Evolutionary conservation across 192 early-diverging fungal species (phyloP).

Genomic region (Coemansia sp.): DNA sequence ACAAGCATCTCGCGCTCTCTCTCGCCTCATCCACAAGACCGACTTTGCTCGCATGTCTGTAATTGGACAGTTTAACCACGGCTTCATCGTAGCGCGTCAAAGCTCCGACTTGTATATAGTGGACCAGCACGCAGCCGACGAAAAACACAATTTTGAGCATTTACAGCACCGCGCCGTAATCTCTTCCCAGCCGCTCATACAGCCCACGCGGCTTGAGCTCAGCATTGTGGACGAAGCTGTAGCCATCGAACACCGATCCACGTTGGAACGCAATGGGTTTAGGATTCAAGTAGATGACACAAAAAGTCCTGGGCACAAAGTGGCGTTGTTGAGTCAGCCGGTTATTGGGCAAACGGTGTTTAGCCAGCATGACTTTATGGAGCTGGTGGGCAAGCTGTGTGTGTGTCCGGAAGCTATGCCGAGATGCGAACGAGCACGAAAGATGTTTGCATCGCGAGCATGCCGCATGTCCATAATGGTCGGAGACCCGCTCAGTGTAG

Average conservation of each 20-base stretch:
- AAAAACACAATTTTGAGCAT: slow-evolving; percentile 95
- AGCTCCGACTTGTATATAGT: slow-evolving; percentile 78
- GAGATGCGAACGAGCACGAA: slow-evolving; percentile 64
- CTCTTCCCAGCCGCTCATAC: slow-evolving; percentile 67
- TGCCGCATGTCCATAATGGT: slow-evolving; percentile 93
- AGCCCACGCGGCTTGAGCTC: slow-evolving; percentile 65
- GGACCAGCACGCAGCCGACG: slow-evolving; percentile 97
- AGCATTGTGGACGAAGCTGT: slow-evolving; percentile 76
- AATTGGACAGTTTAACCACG: slow-evolving; percentile 95
- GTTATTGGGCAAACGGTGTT: slow-evolving; percentile 71
- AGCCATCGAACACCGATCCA: slow-evolving; percentile 69
- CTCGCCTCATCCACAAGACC: slow-evolving; percentile 60
- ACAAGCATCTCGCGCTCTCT: slow-evolving; percentile 21
- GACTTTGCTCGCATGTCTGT: slow-evolving; percentile 86
- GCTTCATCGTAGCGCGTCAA: slow-evolving; percentile 85
- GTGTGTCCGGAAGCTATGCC: slow-evolving; percentile 57
- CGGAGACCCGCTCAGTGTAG: slow-evolving; percentile 68
- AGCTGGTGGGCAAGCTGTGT: slow-evolving; percentile 36
- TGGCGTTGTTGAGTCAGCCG: slow-evolving; percentile 72
- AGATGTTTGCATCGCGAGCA: slow-evolving; percentile 85
- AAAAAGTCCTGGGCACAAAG: slow-evolving; percentile 55
- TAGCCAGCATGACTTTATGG: slow-evolving; percentile 56
- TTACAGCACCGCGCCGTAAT: slow-evolving; percentile 64
- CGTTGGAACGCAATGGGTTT: slow-evolving; percentile 81
- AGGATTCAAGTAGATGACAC: slow-evolving; percentile 62